Evolutionary conservation across 2,329 filamentous ascomycete genomes (phyloP).

Genomic region (Calonectria henricotiae): DNA sequence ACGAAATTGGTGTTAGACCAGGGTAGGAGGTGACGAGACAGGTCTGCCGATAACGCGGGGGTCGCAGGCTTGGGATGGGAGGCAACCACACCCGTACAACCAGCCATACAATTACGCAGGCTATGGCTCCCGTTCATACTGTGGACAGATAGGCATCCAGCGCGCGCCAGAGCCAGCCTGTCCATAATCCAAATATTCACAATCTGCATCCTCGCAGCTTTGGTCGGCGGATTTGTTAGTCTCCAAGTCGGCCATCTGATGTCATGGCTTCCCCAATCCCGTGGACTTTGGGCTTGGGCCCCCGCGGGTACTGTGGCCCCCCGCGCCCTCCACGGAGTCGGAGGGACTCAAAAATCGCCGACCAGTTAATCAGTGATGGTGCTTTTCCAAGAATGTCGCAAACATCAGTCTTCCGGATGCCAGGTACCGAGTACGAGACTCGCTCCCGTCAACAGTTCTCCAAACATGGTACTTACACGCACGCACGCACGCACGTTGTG

Average conservation of each 20-base stretch:
- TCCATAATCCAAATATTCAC: constrained; percentile 31
- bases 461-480: background rate
- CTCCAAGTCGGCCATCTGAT: constrained; percentile 11
- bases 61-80: constrained; percentile 20
- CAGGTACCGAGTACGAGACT: constrained; percentile 31
- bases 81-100: constrained; percentile 18
- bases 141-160: background rate
- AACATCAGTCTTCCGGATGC: constrained; percentile 14
- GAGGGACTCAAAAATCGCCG: constrained; percentile 9
- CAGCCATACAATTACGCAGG: constrained; percentile 45
- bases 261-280: constrained; percentile 32
- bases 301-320: constrained; percentile 6
- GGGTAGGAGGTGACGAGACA: constrained; percentile 24
- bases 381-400: background rate
- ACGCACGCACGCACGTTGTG: constrained; percentile 14
- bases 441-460: constrained; percentile 2
- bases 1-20: constrained; percentile 27
- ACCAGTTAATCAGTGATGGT: background rate
- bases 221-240: background rate
- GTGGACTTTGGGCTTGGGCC: constrained; percentile 22
- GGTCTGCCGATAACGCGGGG: constrained; percentile 22
- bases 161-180: constrained; percentile 35
- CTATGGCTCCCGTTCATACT: constrained; percentile 43
- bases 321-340: background rate
- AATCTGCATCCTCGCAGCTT: background rate